Percentiles rank a stretch among this genome's conserved stretches.
phyloP scores from a whole-genome alignment of 2,329 filamentous ascomycete species.

The Tolypocladium ophioglossoides region DNA sequence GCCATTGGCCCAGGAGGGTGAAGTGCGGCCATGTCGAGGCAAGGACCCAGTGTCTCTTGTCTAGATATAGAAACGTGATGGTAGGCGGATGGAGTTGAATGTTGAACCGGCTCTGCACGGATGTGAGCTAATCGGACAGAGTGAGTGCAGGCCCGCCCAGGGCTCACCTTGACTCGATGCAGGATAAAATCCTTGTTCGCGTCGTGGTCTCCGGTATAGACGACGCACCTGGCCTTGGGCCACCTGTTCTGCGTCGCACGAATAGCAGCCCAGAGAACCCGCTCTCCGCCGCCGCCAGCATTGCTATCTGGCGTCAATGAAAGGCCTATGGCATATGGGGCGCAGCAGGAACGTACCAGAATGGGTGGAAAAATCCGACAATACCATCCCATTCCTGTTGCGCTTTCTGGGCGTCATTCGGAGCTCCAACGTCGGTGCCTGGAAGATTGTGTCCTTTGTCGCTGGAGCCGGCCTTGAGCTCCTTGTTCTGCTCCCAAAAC shows the following conservation, averaged over 20 bases:
- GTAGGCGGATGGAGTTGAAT: slow-evolving; percentile 78
- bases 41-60: slow-evolving; percentile 76
- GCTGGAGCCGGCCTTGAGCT: slow-evolving; percentile 53
- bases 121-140: slow-evolving; percentile 5
- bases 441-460: slow-evolving; percentile 33
- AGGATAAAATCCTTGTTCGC: slow-evolving; percentile 73
- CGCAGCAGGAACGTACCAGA: slow-evolving; percentile 53
- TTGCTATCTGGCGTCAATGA: slow-evolving; percentile 46
- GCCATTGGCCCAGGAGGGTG: slow-evolving; percentile 85
- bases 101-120: slow-evolving; percentile 67
- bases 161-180: slow-evolving; percentile 56
- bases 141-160: background rate
- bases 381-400: slow-evolving; percentile 66
- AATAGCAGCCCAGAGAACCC: slow-evolving; percentile 93
- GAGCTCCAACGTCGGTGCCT: slow-evolving; percentile 50
- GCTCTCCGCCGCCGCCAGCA: slow-evolving; percentile 88
- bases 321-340: background rate
- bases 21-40: slow-evolving; percentile 83
- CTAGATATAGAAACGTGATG: slow-evolving; percentile 82
- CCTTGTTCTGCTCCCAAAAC: slow-evolving; percentile 21
- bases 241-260: slow-evolving; percentile 80
- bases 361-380: slow-evolving; percentile 95
- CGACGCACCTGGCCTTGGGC: slow-evolving; percentile 79
- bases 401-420: slow-evolving; percentile 26
- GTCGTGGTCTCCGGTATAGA: slow-evolving; percentile 94